phyloP scores from a whole-genome alignment of 176 grass and related monocot species.

The Dendrocalamus sinicus region DNA sequence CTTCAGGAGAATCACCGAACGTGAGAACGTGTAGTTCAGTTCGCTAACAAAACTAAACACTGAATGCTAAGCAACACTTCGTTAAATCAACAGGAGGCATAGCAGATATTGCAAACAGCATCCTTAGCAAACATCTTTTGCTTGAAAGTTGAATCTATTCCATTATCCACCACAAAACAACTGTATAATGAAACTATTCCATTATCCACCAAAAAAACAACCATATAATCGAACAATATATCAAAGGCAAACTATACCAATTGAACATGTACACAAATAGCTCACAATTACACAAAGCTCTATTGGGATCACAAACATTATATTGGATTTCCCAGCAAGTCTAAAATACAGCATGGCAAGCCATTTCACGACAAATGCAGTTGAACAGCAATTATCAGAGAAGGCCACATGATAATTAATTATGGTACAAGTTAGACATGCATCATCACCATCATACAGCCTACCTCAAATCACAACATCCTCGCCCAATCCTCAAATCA shows the following conservation, averaged over 20 bases:
- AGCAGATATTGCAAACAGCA: not conserved
- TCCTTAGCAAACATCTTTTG: not conserved
- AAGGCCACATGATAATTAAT: not conserved
- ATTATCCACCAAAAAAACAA: no score
- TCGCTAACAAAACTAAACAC: no score
- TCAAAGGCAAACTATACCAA: not conserved
- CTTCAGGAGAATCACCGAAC: no score
- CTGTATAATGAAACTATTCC: no score
- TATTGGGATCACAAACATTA: not conserved
- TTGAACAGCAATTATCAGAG: not conserved
- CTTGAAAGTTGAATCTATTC: not conserved
- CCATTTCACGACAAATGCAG: not conserved
- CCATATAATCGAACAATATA: not conserved
- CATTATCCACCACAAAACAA: not conserved
- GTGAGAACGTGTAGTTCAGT: no score
- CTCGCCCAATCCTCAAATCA: constrained; percentile 13
- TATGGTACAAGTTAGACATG: constrained; percentile 28
- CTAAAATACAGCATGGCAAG: not conserved
- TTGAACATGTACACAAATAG: not conserved
- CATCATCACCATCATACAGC: constrained; percentile 38
- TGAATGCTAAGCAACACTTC: no score
- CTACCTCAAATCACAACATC: constrained; percentile 31
- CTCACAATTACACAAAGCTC: not conserved
- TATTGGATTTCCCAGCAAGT: not conserved
- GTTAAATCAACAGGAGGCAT: not conserved